Base-by-base conservation (phyloP, 176 grass and related monocot species). In the Rhynchospora pubera region DNA sequence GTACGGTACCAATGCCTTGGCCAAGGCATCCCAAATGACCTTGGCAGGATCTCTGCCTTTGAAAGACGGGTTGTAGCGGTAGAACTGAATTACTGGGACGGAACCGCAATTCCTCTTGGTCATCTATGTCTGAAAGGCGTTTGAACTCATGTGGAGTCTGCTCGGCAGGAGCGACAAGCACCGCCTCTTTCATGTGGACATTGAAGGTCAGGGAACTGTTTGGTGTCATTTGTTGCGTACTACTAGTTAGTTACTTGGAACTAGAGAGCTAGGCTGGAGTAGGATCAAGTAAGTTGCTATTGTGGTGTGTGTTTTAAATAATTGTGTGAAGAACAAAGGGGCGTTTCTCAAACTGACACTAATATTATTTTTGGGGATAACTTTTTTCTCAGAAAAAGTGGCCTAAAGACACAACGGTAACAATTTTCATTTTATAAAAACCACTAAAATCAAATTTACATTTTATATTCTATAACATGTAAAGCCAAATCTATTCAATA, bases 71-170 rank as follows among this genome's bases (percentile, higher is more conserved):
- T 30, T 42, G 7, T 80, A 79, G 9, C 86, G 90, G 90, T 95
- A 95, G 86, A 95, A 92, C 82, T 95, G 93, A 78, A 95, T 92
- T 51, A 89, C 82, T 6, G 93, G 93, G 78, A 95, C 84, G 78
- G 86, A 95, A 95, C 7, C 93, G 90, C 52, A 95, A 83, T 0
- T 88, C 90, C 73, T 95, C 93, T 83, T 95, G 93, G 88, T 95
- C 93, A 67, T 95, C 93, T 86, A 95, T 92, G 88, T 95, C 90
- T 2, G 93, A 95, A 0, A 95, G 90, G 24, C 86, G 88, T 89
- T 95, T 95, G 84, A 95, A 81, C 82, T 90, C 93, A 0, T 61
- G 19, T 0, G 93, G 93, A 12, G 93, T 95, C 46, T 76, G 46
- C 4, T 78, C 26, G 16, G 90, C 84, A 79, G 93, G 93, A 80